Percentiles rank a stretch among this genome's conserved stretches.
These are phyloP conservation scores for Ilex paraguariensis DNA, from an alignment of 305 asterid species.

Conservation along the genomic window DNA sequence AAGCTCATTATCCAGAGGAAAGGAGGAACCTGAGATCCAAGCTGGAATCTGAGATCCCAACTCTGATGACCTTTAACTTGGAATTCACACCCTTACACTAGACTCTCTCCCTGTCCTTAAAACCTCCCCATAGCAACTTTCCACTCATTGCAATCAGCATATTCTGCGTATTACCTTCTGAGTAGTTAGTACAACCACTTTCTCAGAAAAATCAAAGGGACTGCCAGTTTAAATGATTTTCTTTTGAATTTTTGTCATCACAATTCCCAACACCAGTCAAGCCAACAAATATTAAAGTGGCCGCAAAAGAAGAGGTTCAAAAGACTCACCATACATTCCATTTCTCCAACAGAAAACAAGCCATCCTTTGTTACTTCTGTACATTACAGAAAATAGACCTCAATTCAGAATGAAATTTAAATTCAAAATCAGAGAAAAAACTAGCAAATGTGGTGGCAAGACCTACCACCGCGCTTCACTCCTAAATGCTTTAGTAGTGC, in stretches of 20 bases:
- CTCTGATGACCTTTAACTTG: no score
- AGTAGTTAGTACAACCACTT: no score
- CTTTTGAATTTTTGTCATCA: not conserved
- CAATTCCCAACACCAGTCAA: not conserved
- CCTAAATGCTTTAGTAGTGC: conserved; percentile 86
- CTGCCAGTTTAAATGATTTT: no score
- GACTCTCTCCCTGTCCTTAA: no score
- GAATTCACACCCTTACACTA: no score
- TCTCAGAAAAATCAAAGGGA: no score
- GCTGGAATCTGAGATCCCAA: no score
- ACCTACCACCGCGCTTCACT: conserved; percentile 88
- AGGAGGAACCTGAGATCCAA: no score
- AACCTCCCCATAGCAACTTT: no score
- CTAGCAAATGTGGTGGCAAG: conserved; percentile 8
- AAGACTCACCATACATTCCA: conserved; percentile 95
- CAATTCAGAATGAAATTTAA: conserved; percentile 19
- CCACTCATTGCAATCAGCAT: no score
- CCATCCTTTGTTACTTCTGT: conserved; percentile 99
- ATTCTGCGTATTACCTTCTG: no score
- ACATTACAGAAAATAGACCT: conserved; percentile 12
- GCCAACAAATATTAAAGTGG: conserved; percentile 5
- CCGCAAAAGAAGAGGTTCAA: conserved; percentile 9
- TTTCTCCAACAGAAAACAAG: conserved; percentile 96
- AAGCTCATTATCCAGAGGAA: no score
- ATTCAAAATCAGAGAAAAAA: not conserved